Evolutionary conservation across 805 yeast species (phyloP).

Genomic region (Sugiyamaella marilandica): DNA sequence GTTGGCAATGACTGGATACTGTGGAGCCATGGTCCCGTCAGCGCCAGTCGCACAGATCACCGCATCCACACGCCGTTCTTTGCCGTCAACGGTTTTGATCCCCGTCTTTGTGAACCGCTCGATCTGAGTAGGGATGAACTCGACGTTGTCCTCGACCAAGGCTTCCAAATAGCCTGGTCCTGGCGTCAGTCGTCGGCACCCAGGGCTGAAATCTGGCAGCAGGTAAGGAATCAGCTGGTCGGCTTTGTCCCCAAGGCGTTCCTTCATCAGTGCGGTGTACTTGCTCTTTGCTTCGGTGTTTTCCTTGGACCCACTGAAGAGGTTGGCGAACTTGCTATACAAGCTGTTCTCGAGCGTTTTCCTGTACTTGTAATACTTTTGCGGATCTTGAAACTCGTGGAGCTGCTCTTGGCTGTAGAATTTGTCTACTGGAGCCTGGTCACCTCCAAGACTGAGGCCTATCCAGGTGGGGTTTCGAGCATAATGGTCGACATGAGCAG

Average conservation of each 20-base stretch:
- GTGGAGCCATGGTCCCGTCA: conserved; percentile 10
- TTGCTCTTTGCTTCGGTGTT: background rate
- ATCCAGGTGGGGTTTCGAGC: conserved; percentile 20
- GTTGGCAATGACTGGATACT: conserved; percentile 7
- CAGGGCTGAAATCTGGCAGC: conserved; percentile 20
- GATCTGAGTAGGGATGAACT: conserved; percentile 12
- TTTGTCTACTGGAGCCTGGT: conserved; percentile 6
- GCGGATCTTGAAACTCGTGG: conserved; percentile 10
- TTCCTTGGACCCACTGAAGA: conserved; percentile 9
- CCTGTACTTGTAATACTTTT: conserved; percentile 7
- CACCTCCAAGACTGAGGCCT: conserved; percentile 10
- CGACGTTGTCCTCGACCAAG: conserved; percentile 21
- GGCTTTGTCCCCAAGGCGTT: conserved; percentile 10
- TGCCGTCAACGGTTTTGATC: conserved; percentile 17
- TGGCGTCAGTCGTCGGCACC: conserved; percentile 20
- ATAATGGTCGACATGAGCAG: conserved; percentile 8
- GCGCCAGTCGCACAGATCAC: conserved; percentile 14
- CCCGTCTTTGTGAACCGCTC: conserved; percentile 20
- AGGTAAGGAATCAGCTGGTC: conserved; percentile 14
- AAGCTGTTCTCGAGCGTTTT: conserved; percentile 7
- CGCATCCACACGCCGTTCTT: conserved; percentile 11
- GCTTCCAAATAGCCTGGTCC: conserved; percentile 23
- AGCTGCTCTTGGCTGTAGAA: conserved; percentile 10
- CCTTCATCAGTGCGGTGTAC: conserved; percentile 5
- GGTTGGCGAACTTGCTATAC: conserved; percentile 4